phyloP scores from a whole-genome alignment of 495 filamentous ascomycete genomes.

The Tuber umbilicatum region DNA sequence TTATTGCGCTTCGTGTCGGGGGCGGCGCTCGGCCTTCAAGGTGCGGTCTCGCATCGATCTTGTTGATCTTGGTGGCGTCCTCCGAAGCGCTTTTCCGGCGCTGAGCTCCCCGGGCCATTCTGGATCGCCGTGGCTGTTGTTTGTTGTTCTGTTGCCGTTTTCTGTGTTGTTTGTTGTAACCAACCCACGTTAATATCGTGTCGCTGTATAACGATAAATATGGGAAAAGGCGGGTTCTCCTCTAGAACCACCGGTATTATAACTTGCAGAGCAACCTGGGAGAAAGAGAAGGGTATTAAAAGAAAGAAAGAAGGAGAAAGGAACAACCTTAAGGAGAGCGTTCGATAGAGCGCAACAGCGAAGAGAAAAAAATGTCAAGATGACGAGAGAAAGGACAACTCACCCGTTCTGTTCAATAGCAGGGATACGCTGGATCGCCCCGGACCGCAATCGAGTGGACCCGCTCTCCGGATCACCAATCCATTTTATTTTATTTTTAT shows the following conservation, averaged over 20 bases:
- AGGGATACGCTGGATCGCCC: conserved; percentile 11
- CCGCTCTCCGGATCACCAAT: not conserved
- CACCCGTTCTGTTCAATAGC: conserved; percentile 19
- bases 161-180: not conserved
- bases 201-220: not conserved
- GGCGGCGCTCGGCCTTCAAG: conserved; percentile 27
- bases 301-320: not conserved
- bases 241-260: not conserved
- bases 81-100: conserved; percentile 22
- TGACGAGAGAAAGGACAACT: conserved; percentile 26
- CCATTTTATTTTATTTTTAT: not conserved
- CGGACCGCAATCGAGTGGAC: not conserved
- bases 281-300: not conserved
- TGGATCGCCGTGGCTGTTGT: not conserved
- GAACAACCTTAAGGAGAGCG: not conserved
- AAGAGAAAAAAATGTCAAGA: not conserved
- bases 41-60: conserved; percentile 42
- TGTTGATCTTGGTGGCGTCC: conserved; percentile 23
- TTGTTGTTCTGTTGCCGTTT: not conserved
- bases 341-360: not conserved
- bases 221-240: not conserved
- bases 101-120: conserved; percentile 29
- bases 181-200: not conserved
- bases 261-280: not conserved
- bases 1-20: conserved; percentile 37